Percentiles rank a stretch among this genome's conserved stretches.
These are phyloP conservation scores for Quercus tomentella DNA, from an alignment of 331 rosid genomes.

Conservation along the genomic window DNA sequence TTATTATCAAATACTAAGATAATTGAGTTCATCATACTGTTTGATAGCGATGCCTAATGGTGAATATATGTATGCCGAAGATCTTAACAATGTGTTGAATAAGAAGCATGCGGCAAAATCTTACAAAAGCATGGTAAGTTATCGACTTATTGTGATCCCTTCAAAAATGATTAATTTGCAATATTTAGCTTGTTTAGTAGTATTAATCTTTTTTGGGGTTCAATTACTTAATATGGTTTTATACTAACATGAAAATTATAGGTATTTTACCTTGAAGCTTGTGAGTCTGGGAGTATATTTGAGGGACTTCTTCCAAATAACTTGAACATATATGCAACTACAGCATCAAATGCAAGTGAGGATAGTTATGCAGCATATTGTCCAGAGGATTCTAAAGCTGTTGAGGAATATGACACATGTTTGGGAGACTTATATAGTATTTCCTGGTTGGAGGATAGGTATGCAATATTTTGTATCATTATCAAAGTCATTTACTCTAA, in stretches of 20 bases:
- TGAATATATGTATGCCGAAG: slow-evolving; percentile 7
- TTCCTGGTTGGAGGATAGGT: slow-evolving; percentile 85
- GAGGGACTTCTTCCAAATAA: slow-evolving; percentile 61
- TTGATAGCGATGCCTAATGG: slow-evolving; percentile 40
- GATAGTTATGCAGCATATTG: slow-evolving; percentile 56
- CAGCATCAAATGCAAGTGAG: slow-evolving; percentile 53
- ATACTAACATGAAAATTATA: background rate
- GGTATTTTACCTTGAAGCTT: slow-evolving; percentile 76
- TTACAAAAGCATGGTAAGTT: slow-evolving; percentile 49
- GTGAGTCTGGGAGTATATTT: slow-evolving; percentile 76
- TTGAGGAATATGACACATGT: slow-evolving; percentile 30
- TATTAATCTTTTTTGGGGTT: background rate
- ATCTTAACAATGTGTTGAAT: slow-evolving; percentile 39
- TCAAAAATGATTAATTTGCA: background rate
- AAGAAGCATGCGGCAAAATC: slow-evolving; percentile 41
- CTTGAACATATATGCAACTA: slow-evolving; percentile 46
- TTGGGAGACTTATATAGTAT: slow-evolving; percentile 67
- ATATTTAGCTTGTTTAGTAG: background rate
- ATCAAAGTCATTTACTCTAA: background rate
- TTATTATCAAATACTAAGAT: background rate
- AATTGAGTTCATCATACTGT: background rate
- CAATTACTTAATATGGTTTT: background rate
- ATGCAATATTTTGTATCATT: background rate
- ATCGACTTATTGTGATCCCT: too few relatives aligned
- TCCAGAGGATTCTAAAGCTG: background rate